Evolutionary conservation across 345 rosid species (phyloP).

Genomic region (Corymbia maculata): DNA sequence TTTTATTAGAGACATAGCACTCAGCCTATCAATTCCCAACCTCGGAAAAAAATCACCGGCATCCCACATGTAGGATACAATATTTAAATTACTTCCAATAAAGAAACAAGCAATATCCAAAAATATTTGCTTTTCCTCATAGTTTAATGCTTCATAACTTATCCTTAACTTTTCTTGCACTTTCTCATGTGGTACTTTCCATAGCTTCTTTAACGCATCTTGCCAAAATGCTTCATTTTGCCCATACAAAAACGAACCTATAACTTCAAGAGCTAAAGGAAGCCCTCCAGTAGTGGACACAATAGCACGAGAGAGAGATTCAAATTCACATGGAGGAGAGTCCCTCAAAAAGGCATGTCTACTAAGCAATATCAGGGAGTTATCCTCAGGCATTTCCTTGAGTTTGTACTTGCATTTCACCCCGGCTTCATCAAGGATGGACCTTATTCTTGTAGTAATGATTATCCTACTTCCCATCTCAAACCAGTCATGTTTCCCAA

Average conservation of each 20-base stretch:
- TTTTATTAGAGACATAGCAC: neutral
- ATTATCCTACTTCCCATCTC: neutral
- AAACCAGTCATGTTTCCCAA: neutral
- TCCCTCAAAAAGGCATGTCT: neutral
- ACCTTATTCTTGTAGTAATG: neutral
- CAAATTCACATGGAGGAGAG: neutral
- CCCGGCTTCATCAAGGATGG: neutral
- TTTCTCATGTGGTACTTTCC: neutral
- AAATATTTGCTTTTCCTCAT: neutral
- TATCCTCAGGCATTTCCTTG: neutral
- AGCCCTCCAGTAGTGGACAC: neutral
- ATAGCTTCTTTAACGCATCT: neutral
- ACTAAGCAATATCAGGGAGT: neutral
- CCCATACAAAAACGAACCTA: neutral
- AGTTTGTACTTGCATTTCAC: neutral
- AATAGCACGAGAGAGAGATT: neutral
- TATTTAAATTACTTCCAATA: fast-evolving
- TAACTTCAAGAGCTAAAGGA: neutral
- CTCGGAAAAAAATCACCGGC: too few relatives aligned
- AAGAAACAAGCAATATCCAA: neutral
- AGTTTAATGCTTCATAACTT: neutral
- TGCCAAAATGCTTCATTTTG: neutral
- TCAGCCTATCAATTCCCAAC: neutral
- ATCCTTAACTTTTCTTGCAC: neutral
- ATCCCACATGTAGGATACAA: neutral